Evolutionary conservation across 768 basidiomycete genomes (phyloP).

Genomic region (Tubosaeta brunneosetosa): DNA sequence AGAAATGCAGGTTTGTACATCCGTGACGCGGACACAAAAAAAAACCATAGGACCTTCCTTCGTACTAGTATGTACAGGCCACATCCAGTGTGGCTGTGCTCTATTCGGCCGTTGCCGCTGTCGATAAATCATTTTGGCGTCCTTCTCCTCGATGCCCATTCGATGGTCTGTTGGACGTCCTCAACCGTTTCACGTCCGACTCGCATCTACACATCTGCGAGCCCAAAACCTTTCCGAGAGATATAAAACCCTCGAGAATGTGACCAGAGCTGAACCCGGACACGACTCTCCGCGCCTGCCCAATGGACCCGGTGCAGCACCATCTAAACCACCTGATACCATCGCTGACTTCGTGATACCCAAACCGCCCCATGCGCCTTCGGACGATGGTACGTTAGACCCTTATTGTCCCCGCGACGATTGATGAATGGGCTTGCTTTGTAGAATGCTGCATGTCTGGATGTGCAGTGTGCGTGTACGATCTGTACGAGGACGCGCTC

Average conservation of each 20-base stretch:
- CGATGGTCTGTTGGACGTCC: conserved; percentile 7
- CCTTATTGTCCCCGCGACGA: background rate
- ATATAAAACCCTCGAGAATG: conserved; percentile 52
- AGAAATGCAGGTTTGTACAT: no score
- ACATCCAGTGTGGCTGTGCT: no score
- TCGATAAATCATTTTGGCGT: no score
- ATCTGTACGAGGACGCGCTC: conserved; percentile 75
- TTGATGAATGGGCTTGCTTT: background rate
- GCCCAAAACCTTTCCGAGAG: conserved; percentile 60
- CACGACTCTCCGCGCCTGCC: conserved; percentile 7
- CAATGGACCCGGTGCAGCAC: background rate
- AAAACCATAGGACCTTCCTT: no score
- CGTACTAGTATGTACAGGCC: no score
- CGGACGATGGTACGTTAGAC: conserved; percentile 53
- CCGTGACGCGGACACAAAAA: no score
- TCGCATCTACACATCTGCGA: conserved; percentile 25
- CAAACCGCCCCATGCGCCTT: conserved; percentile 55
- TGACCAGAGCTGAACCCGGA: conserved; percentile 41
- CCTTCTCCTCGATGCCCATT: background rate
- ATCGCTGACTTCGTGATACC: conserved; percentile 44
- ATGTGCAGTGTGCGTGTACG: conserved; percentile 89
- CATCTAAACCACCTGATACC: conserved; percentile 3
- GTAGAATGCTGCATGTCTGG: conserved; percentile 94
- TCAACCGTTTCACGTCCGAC: conserved; percentile 1
- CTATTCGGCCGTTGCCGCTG: background rate